Percentiles rank a stretch among this genome's conserved stretches.
phyloP scores from a whole-genome alignment of 2,329 filamentous ascomycete genomes.

The Ilyonectria sp. region DNA sequence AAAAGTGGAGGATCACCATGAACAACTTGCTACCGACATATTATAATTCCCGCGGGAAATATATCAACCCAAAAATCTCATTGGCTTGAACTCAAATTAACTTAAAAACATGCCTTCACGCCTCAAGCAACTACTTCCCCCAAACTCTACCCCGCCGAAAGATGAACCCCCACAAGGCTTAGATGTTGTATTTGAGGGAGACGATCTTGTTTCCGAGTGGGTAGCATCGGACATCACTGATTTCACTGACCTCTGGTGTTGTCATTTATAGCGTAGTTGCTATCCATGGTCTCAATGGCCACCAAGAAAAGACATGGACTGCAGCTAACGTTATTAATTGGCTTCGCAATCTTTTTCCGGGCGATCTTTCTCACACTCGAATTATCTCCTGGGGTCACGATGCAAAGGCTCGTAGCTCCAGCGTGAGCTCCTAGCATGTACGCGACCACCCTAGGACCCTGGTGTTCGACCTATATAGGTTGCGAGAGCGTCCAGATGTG shows the following conservation, averaged over 20 bases:
- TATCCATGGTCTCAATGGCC: slow-evolving; percentile 79
- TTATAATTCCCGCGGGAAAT: no score
- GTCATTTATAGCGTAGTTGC: slow-evolving; percentile 68
- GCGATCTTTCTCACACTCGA: slow-evolving; percentile 1
- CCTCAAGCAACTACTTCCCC: no score
- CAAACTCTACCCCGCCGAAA: no score
- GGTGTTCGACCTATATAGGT: slow-evolving; percentile 2
- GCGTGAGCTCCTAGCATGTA: slow-evolving; percentile 2
- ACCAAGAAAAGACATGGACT: slow-evolving; percentile 75
- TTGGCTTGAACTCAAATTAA: no score
- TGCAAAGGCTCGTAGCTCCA: slow-evolving; percentile 3
- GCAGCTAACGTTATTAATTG: slow-evolving; percentile 73
- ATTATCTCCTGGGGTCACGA: slow-evolving; percentile 18
- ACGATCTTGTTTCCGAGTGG: slow-evolving; percentile 5
- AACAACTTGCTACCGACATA: no score
- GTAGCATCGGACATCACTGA: not conserved
- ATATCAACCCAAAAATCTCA: no score
- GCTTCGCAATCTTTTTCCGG: slow-evolving; percentile 77
- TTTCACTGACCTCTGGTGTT: not conserved
- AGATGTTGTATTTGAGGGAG: slow-evolving; percentile 4
- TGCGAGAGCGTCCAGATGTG: slow-evolving; percentile 3
- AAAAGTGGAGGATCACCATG: no score
- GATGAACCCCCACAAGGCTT: no score
- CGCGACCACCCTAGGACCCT: slow-evolving; percentile 12
- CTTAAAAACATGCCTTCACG: no score